A percentile compares a stretch with the other conserved stretches of the same genome.
Evolutionary conservation across 1,284 basidiomycete genomes (phyloP).

Genomic region (Apiotrichum siamense): DNA sequence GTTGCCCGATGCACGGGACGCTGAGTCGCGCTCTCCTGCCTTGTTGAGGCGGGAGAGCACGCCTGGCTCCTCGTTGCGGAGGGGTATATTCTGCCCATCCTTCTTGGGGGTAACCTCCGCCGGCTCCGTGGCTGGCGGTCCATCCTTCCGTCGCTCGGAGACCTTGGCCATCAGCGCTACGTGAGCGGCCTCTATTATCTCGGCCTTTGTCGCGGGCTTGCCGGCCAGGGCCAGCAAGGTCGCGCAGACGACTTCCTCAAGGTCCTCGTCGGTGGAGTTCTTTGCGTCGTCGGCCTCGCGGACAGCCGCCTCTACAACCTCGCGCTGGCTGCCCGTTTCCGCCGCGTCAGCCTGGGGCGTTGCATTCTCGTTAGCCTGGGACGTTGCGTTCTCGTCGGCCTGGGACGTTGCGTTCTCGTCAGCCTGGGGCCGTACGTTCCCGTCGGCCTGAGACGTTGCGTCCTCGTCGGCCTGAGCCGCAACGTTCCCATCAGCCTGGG

Average conservation of each 20-base stretch:
- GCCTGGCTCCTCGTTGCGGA: conserved; percentile 1
- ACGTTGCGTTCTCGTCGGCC: no score
- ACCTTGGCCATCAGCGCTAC: conserved; percentile 1
- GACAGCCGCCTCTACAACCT: conserved; percentile 6
- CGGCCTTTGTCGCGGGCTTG: background rate
- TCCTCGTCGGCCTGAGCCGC: no score
- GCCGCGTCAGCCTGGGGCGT: no score
- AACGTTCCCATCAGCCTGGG: no score
- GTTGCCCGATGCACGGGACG: no score
- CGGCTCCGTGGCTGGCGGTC: background rate
- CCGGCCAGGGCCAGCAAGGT: background rate
- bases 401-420: no score
- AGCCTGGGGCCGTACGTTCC: no score
- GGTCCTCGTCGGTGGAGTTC: background rate
- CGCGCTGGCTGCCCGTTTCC: background rate
- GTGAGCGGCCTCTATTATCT: background rate
- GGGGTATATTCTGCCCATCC: background rate
- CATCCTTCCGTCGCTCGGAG: background rate
- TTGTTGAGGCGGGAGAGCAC: conserved; percentile 1
- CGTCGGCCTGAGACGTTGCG: no score
- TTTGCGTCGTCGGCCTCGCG: background rate
- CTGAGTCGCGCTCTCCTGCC: no score
- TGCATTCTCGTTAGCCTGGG: no score
- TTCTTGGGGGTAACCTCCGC: background rate
- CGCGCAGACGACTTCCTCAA: background rate